A percentile compares a stretch with the other conserved stretches of the same genome.
Conservation (phyloP, 1,139 yeast species). For the Zygotorulaspora mrakii region DNA sequence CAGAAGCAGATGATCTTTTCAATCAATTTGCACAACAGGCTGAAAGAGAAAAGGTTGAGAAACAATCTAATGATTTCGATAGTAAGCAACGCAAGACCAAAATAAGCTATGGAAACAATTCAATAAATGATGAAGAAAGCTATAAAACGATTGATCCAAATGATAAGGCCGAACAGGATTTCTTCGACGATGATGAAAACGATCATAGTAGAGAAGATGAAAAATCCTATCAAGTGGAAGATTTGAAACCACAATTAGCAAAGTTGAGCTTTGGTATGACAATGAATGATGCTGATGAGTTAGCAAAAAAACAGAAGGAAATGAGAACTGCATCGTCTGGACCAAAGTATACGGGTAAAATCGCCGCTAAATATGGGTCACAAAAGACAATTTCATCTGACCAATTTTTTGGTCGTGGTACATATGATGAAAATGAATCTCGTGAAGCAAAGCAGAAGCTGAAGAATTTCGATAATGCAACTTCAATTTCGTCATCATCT, state of each 20-base stretch:
- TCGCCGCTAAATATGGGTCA: constrained; percentile 70
- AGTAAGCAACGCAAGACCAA: constrained; percentile 11
- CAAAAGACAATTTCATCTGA: constrained; percentile 96
- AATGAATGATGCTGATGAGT: constrained; percentile 46
- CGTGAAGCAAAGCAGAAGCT: constrained; percentile 76
- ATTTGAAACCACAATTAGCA: constrained; percentile 68
- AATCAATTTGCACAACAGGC: constrained; percentile 90
- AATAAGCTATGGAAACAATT: constrained; percentile 13
- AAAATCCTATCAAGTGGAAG: constrained; percentile 43
- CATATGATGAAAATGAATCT: constrained; percentile 73
- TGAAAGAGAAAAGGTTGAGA: constrained; percentile 54
- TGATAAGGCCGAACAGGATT: constrained; percentile 8
- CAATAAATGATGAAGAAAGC: constrained; percentile 10
- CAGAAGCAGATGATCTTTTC: constrained; percentile 66
- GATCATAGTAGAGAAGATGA: constrained; percentile 14
- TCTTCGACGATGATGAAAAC: constrained; percentile 17
- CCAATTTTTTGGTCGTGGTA: constrained; percentile 85
- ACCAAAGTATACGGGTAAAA: constrained; percentile 61
- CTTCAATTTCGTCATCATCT: constrained; percentile 83
- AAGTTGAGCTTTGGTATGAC: constrained; percentile 84
- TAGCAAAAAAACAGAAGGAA: constrained; percentile 42
- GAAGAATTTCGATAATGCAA: constrained; percentile 78
- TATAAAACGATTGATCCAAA: constrained; percentile 11
- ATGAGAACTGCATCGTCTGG: constrained; percentile 41
- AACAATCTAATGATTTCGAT: constrained; percentile 16